Conservation (phyloP, 352 stramenopile genomes). For the Phytophthora parvispora region DNA sequence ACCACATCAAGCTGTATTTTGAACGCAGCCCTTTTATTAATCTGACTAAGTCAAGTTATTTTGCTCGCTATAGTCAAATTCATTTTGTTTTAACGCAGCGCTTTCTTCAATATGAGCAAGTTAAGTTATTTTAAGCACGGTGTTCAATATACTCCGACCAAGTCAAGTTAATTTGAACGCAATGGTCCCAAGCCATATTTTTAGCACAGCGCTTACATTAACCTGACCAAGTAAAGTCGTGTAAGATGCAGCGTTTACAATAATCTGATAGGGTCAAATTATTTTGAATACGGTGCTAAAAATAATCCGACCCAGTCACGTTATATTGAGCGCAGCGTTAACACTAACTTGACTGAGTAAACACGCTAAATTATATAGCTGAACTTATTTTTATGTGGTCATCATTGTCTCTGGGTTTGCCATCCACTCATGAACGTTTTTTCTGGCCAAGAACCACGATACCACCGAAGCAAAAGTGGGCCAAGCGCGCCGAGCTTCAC, state of each 20-base stretch:
- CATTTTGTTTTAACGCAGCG: no score
- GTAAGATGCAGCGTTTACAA: background rate
- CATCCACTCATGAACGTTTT: background rate
- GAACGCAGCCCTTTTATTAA: no score
- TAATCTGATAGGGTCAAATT: background rate
- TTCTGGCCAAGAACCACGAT: background rate
- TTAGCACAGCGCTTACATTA: background rate
- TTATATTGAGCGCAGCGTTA: background rate
- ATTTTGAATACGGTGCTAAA: background rate
- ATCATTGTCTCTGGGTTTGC: background rate
- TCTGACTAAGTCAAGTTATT: no score
- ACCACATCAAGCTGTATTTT: no score
- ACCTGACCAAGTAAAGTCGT: background rate
- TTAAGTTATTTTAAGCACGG: no score
- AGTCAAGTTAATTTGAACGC: no score
- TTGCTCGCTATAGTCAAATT: no score
- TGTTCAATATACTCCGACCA: no score
- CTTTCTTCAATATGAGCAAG: no score
- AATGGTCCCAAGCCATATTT: no score
- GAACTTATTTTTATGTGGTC: background rate
- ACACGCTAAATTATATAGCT: background rate
- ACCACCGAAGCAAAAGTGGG: background rate
- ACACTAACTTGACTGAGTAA: background rate
- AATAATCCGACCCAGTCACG: background rate
- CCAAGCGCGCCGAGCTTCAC: conserved; percentile 1